These are phyloP conservation scores for Tetracladium marchalianum DNA, from an alignment of 495 filamentous ascomycete genomes.

Conservation along the genomic window DNA sequence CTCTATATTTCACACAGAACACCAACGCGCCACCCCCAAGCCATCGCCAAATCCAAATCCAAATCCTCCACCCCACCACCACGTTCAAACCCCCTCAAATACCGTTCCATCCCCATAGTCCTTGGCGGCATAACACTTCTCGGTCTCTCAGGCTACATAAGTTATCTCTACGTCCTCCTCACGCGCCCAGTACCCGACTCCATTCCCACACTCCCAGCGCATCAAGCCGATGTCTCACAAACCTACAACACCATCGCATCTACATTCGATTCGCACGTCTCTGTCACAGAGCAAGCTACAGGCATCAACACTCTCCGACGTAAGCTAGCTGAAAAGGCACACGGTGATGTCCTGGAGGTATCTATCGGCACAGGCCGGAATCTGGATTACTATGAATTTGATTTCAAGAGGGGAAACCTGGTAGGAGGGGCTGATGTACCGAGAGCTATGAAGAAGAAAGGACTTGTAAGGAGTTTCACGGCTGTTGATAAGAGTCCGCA, in stretches of 20 bases:
- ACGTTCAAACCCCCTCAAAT: constrained; percentile 11
- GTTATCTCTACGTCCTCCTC: constrained; percentile 9
- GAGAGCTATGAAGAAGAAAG: constrained; percentile 18
- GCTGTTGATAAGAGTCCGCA: constrained; percentile 52
- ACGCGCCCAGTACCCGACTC: not conserved
- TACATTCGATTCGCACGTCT: constrained; percentile 53
- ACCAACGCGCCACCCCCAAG: constrained; percentile 1
- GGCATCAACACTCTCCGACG: constrained; percentile 53
- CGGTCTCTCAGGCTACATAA: constrained; percentile 6
- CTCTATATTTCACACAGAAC: not conserved
- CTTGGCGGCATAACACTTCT: constrained; percentile 12
- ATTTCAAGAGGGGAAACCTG: constrained; percentile 14
- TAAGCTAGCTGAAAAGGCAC: constrained; percentile 48
- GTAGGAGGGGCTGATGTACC: constrained; percentile 2
- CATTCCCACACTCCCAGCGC: not conserved
- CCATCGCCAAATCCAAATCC: not conserved
- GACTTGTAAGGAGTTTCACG: constrained; percentile 31
- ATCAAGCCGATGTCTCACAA: constrained; percentile 16
- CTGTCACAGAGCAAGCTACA: constrained; percentile 54
- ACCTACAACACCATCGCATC: constrained; percentile 19
- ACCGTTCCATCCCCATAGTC: constrained; percentile 16
- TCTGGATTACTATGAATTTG: constrained; percentile 58
- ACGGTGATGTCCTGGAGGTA: constrained; percentile 80
- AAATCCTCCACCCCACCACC: constrained; percentile 1
- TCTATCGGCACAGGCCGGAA: constrained; percentile 91